Evolutionary conservation across 1,139 yeast genomes (phyloP).

Genomic region (Magnusiomyces ingens): DNA sequence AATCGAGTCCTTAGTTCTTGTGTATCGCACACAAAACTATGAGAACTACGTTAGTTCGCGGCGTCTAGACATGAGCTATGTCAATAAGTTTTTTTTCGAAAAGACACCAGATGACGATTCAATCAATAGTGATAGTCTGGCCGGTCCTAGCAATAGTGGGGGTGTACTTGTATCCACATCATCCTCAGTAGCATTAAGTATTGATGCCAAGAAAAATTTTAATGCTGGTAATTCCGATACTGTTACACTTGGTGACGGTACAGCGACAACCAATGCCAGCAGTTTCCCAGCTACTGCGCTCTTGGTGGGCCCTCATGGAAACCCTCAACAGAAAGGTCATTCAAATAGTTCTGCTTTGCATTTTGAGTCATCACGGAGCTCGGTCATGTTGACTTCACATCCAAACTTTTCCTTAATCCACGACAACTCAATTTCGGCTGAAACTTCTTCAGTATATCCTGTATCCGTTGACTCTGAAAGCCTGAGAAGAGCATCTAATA

Average conservation of each 20-base stretch:
- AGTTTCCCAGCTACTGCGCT: too few relatives aligned
- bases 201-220: too few relatives aligned
- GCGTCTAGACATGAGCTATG: neutral
- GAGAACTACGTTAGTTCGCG: neutral
- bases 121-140: neutral
- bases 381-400: neutral
- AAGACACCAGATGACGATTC: neutral
- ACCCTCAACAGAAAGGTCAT: neutral
- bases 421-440: neutral
- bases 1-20: neutral
- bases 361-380: neutral
- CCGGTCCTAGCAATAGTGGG: neutral
- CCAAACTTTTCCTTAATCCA: neutral
- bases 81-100: neutral
- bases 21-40: neutral
- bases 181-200: too few relatives aligned
- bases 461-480: neutral
- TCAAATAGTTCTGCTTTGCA: too few relatives aligned
- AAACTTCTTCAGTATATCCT: neutral
- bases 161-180: neutral
- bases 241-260: too few relatives aligned
- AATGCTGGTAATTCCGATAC: too few relatives aligned
- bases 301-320: too few relatives aligned
- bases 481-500: too few relatives aligned
- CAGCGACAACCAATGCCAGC: too few relatives aligned